phyloP scores from a whole-genome alignment of 352 stramenopile genomes.

The Blastocystis sp. region DNA sequence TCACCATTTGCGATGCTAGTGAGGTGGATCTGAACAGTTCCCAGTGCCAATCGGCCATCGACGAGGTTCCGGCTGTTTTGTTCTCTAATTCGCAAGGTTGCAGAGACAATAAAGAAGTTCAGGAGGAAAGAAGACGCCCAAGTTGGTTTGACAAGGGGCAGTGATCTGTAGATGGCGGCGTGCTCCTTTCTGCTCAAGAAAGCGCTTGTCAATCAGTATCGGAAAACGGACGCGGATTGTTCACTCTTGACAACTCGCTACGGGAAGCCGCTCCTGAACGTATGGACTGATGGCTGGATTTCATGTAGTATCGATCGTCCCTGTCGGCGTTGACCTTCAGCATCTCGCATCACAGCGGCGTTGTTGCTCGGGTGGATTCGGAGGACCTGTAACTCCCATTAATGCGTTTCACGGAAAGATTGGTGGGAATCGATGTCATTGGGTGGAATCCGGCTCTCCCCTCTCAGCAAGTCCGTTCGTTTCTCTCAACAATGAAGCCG shows the following conservation, averaged over 20 bases:
- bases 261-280: conserved; percentile 16
- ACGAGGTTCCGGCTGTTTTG: no score
- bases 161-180: conserved; percentile 29
- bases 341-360: conserved; percentile 39
- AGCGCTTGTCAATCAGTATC: neutral
- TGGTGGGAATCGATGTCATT: conserved; percentile 32
- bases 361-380: conserved; percentile 16
- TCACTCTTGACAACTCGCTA: conserved; percentile 17
- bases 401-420: neutral
- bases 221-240: neutral
- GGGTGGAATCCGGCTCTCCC: neutral
- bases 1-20: no score
- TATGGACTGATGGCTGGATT: neutral
- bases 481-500: neutral
- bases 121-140: conserved; percentile 9
- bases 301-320: neutral
- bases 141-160: neutral
- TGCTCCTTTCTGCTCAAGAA: conserved; percentile 12
- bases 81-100: no score
- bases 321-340: neutral
- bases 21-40: no score
- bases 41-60: no score
- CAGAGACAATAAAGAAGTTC: no score
- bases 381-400: neutral
- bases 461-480: neutral